Conservation (phyloP, 441 rosid species). For the Erodium chrysanthum region DNA sequence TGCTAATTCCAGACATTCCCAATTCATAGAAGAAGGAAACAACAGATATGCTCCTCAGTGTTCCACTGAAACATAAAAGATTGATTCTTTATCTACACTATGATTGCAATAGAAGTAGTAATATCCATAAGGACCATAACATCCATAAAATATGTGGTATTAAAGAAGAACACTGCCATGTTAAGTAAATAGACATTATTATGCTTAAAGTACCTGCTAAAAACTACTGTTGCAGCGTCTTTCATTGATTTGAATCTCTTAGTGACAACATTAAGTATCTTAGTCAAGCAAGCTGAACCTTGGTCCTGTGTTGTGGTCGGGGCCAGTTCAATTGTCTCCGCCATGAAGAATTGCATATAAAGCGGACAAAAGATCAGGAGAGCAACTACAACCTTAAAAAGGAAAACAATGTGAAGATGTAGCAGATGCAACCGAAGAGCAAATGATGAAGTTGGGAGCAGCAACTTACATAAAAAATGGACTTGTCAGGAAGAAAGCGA, state of each 20-base stretch:
- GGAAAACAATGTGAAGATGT: not conserved
- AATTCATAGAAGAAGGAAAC: constrained; percentile 48
- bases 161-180: not conserved
- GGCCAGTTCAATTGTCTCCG: constrained; percentile 28
- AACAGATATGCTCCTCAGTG: constrained; percentile 37
- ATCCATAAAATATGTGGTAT: not conserved
- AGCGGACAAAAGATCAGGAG: constrained; percentile 34
- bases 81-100: not conserved
- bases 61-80: constrained; percentile 28
- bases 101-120: too few relatives aligned
- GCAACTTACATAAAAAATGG: constrained; percentile 34
- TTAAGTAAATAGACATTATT: not conserved
- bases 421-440: not conserved
- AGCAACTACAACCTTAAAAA: constrained; percentile 35
- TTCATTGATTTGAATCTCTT: constrained; percentile 35
- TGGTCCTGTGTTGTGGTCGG: constrained; percentile 25
- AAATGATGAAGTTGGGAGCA: constrained; percentile 2
- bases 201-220: constrained; percentile 30
- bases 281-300: constrained; percentile 21
- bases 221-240: constrained; percentile 36
- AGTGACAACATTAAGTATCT: constrained; percentile 19
- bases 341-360: constrained; percentile 38
- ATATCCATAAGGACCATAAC: too few relatives aligned
- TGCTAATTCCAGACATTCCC: constrained; percentile 47
- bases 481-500: constrained; percentile 38